Evolutionary conservation across 2,329 filamentous ascomycete genomes (phyloP).

Genomic region (Plectosphaerella sp.): DNA sequence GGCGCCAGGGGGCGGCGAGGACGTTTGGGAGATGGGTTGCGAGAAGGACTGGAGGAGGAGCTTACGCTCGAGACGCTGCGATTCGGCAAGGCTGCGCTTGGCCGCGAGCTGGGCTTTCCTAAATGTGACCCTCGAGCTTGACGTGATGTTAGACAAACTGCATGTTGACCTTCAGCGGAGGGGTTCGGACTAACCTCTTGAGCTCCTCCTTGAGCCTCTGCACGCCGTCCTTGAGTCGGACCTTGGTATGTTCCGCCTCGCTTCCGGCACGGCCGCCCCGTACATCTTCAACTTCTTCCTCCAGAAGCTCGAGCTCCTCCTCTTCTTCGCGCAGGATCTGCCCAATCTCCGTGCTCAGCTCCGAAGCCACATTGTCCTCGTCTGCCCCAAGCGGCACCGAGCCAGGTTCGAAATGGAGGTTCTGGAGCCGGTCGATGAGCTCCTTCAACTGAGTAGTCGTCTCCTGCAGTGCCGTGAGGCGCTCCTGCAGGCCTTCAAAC

Average conservation of each 20-base stretch:
- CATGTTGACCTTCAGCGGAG: background rate
- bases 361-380: conserved; percentile 54
- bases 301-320: conserved; percentile 76
- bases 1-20: conserved; percentile 19
- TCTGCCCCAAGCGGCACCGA: conserved; percentile 46
- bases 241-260: conserved; percentile 57
- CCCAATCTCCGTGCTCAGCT: conserved; percentile 77
- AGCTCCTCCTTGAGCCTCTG: conserved; percentile 67
- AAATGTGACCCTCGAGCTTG: conserved; percentile 60
- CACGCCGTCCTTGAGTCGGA: conserved; percentile 61
- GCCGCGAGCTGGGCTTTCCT: conserved; percentile 78
- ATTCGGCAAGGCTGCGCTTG: conserved; percentile 67
- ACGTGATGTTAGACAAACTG: conserved; percentile 10
- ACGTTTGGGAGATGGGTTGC: conserved; percentile 30
- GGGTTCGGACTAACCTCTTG: conserved; percentile 47
- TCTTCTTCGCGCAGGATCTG: conserved; percentile 72
- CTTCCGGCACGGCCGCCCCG: conserved; percentile 45
- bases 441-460: conserved; percentile 53
- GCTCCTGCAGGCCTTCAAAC: conserved; percentile 57
- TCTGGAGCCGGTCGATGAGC: conserved; percentile 55
- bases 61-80: conserved; percentile 72
- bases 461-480: conserved; percentile 56
- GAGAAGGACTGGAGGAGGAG: conserved; percentile 65
- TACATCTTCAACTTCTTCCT: conserved; percentile 73
- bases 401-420: conserved; percentile 54